Conservation (phyloP, 2,329 filamentous ascomycete species). For the Beauveria scarabaeidicola region DNA sequence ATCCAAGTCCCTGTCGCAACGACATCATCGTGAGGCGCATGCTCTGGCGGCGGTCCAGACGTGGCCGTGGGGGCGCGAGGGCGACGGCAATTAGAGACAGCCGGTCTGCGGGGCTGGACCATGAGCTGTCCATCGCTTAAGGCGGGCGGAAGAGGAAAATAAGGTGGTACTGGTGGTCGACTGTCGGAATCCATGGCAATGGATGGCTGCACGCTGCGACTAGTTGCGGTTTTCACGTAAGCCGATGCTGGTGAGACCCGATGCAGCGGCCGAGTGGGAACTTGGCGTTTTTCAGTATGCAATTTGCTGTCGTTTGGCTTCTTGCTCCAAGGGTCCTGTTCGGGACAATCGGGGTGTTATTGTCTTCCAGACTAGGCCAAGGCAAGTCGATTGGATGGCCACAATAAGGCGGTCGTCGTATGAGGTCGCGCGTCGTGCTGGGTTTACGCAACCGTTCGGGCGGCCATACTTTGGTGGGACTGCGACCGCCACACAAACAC, state of each 20-base stretch:
- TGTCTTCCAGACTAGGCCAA: background rate
- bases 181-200: constrained; percentile 6
- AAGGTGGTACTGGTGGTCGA: background rate
- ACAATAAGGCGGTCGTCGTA: background rate
- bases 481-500: constrained; percentile 10
- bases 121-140: background rate
- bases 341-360: background rate
- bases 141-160: background rate
- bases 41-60: background rate
- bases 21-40: constrained; percentile 4
- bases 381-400: background rate
- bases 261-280: constrained; percentile 7
- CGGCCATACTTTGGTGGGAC: constrained; percentile 4
- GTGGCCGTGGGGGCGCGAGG: constrained; percentile 1
- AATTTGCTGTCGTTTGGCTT: background rate
- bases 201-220: constrained; percentile 8
- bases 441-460: constrained; percentile 6
- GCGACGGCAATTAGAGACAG: constrained; percentile 3
- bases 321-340: background rate
- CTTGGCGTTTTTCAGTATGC: background rate
- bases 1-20: background rate
- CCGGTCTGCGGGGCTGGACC: background rate
- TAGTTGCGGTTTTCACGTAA: background rate
- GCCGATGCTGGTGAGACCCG: constrained; percentile 9
- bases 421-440: constrained; percentile 1